Evolutionary conservation across 768 basidiomycete species (phyloP), one percentile per base, ranked within the genome.

Genomic region (Mycena filopes): DNA sequence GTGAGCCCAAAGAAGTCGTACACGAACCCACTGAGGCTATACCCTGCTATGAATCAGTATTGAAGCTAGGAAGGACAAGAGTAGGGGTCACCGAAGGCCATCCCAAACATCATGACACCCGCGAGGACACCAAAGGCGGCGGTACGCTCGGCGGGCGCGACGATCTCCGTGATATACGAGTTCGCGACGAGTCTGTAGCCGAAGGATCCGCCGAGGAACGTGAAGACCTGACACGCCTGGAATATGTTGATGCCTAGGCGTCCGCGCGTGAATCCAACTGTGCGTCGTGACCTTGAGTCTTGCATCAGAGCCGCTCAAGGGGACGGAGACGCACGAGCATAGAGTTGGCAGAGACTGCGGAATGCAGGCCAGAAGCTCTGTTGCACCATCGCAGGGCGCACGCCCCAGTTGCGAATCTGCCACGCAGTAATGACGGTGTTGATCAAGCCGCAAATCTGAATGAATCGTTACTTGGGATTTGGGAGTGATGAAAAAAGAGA

Each of bases 291-390:
- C n/a, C n/a, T n/a, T n/a, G n/a, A n/a, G n/a, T n/a, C n/a, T n/a
- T n/a, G n/a, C n/a, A n/a, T n/a, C n/a, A n/a, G n/a, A n/a, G n/a
- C n/a, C n/a, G n/a, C n/a, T n/a, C n/a, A n/a, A n/a, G n/a, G n/a
- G 23, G 21, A 18, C 18, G 6, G 26, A 53, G n/a, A 58, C 66
- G 33, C 20, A 63, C 66, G 60, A 20, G 66, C 66, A 15, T 68
- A 68, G 15, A 63, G 63, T 53, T 68, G 66, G 21, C 50, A 54
- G 0, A 63, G 41, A 41, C 63, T 68, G 3, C 66, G 55, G 5
- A 68, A 23, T 13, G 66, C 66, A 3, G 66, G 61, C 66, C 66
- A 68, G 57, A 68, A 60, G 12, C 61, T 68, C 53, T 68, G 66
- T 23, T 68, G 48, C 28, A 68, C 53, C 2, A 68, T 55, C 1